Evolutionary conservation across 345 rosid species (phyloP).

Genomic region (Sonneratia caseolaris): DNA sequence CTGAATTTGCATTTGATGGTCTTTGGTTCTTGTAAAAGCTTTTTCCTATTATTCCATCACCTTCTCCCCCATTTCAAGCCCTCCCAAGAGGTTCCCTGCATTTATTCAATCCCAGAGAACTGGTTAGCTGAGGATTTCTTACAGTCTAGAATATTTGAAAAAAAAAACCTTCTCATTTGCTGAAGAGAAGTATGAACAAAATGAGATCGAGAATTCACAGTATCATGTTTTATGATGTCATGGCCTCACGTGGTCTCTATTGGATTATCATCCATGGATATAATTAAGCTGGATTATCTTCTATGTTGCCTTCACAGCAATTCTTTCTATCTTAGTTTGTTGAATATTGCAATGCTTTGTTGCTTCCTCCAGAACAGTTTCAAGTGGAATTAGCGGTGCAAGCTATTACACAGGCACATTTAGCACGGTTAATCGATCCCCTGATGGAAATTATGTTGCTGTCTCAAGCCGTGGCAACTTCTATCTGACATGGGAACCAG

Average conservation of each 20-base stretch:
- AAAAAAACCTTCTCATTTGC: neutral
- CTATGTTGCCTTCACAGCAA: neutral
- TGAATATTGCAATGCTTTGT: slow-evolving; percentile 25
- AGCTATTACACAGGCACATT: slow-evolving; percentile 94
- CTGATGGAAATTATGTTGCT: slow-evolving; percentile 88
- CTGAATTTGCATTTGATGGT: no score
- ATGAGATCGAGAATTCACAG: neutral
- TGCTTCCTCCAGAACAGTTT: slow-evolving; percentile 82
- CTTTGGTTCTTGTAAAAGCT: no score
- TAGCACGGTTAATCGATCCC: slow-evolving; percentile 87
- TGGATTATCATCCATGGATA: neutral
- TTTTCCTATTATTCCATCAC: no score
- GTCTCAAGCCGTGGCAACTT: slow-evolving; percentile 98
- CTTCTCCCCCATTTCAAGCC: no score
- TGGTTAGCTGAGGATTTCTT: no score
- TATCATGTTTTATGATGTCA: neutral
- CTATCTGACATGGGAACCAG: slow-evolving; percentile 95
- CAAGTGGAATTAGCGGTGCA: slow-evolving; percentile 97
- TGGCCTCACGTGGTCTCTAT: neutral
- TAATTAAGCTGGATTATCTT: neutral
- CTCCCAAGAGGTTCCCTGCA: no score
- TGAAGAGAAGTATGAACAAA: neutral
- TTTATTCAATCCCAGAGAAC: no score
- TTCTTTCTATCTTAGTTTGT: neutral
- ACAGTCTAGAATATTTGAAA: no score